Evolutionary conservation across 106 monocot genomes (phyloP), one percentile per base, ranked within the genome.

Genomic region (Allium fistulosum): DNA sequence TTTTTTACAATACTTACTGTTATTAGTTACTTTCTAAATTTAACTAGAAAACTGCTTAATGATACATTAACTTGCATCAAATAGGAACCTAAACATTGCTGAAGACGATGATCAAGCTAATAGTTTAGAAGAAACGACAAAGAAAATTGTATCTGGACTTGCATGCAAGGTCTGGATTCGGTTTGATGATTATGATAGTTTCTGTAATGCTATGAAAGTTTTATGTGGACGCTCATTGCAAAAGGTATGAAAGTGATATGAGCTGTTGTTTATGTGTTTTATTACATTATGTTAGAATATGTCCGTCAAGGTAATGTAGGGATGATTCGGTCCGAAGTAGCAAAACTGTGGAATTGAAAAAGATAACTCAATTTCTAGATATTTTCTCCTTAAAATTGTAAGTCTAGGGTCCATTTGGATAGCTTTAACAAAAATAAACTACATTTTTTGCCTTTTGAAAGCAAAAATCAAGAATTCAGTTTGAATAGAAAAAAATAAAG

Each of bases 141-240:
- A 72, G 14, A 81, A 85, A 27, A 59, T 84, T 79, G 72, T 88
- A 2, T 78, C 91, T 83, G 91, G 83, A 55, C 85, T 95, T 68
- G 71, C 91, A 28, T 91, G 91, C 81, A 95, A 95, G 75, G 72
- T 86, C 50, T 86, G 81, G 83, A 85, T 88, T 71, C 90, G 88
- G 61, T 91, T 91, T 78, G 95, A 95, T 66, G 72, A 70, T 68
- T 75, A 91, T 57, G 83, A 88, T 17, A 81, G 88, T 49, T 95
- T 95, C 63, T 74, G 69, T 72, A 69, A 75, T 88, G 91, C 91
- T 61, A 74, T 91, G 77, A 81, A 76, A 65, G 83, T 79, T 9
- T 70, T 95, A 18, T 95, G 85, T 67, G 77, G 91, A n/a, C 88
- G 85, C 15, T 91, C 95, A 14, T 61, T 95, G 79, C 78, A 86